These are phyloP conservation scores for Circinella minor DNA, from an alignment of 371 early-diverging fungal genomes.

Conservation along the genomic window DNA sequence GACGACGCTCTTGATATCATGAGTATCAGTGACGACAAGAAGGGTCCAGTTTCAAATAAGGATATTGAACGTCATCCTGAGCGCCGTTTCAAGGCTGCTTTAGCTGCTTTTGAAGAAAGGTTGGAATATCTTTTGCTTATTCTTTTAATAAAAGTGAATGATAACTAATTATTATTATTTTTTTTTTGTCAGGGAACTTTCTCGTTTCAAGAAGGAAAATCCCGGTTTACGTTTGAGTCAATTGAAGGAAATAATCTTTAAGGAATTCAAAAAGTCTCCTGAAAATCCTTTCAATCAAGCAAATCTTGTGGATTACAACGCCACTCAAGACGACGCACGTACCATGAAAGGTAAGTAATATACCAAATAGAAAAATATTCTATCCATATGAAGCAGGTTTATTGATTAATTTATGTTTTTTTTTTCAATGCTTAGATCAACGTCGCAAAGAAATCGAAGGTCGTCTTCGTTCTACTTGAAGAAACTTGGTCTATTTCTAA, in stretches of 20 bases:
- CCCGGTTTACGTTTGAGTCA: slow-evolving; percentile 79
- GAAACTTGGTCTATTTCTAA: neutral
- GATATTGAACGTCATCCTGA: slow-evolving; percentile 85
- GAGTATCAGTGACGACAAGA: slow-evolving; percentile 38
- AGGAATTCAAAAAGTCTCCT: slow-evolving; percentile 82
- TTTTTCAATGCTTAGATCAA: slow-evolving; percentile 18
- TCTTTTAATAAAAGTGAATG: no score
- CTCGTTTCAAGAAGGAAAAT: slow-evolving; percentile 70
- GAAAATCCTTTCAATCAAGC: slow-evolving; percentile 89
- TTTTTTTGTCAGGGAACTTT: slow-evolving; percentile 33
- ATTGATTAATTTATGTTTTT: neutral
- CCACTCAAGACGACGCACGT: slow-evolving; percentile 62
- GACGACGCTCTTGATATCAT: slow-evolving; percentile 83
- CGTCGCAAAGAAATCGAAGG: slow-evolving; percentile 35
- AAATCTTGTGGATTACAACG: slow-evolving; percentile 72
- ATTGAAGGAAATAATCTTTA: slow-evolving; percentile 75
- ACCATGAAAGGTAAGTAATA: slow-evolving; percentile 39
- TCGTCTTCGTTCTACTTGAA: slow-evolving; percentile 37
- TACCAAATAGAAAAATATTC: neutral
- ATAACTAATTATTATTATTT: neutral
- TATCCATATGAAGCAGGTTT: no score
- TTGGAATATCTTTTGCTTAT: slow-evolving; percentile 6
- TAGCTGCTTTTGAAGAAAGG: slow-evolving; percentile 72
- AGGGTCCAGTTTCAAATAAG: slow-evolving; percentile 47
- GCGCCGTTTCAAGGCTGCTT: slow-evolving; percentile 83